Conservation (phyloP, 768 basidiomycete species). For the Pleurotus giganteus region DNA sequence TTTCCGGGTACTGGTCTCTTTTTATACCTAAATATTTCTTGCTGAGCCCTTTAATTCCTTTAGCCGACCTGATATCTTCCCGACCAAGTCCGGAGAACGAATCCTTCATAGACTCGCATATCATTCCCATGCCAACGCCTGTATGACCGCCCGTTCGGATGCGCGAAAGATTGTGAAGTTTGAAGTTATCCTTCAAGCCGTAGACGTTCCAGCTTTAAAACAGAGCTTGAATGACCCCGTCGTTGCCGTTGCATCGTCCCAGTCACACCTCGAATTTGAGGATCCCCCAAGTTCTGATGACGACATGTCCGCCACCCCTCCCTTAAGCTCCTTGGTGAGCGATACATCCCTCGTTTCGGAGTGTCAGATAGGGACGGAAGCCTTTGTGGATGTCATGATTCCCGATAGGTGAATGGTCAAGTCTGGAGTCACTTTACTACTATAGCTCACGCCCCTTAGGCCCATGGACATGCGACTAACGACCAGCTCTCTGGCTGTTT, state of each 20-base stretch:
- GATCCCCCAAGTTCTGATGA: no score
- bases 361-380: conserved; percentile 38
- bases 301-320: background rate
- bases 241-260: no score
- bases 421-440: conserved; percentile 3
- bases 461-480: conserved; percentile 59
- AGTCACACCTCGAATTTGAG: no score
- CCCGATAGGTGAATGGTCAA: conserved; percentile 47
- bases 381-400: conserved; percentile 47
- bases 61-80: conserved; percentile 38
- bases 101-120: conserved; percentile 51
- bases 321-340: background rate
- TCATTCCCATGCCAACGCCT: conserved; percentile 21
- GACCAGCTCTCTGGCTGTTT: conserved; percentile 27
- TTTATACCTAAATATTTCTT: background rate
- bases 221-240: no score
- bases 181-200: conserved; percentile 32
- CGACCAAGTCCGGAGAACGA: conserved; percentile 26
- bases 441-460: conserved; percentile 26
- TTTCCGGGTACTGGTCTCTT: conserved; percentile 42
- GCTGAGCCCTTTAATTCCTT: background rate
- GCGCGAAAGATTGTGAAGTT: conserved; percentile 32
- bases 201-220: conserved; percentile 1
- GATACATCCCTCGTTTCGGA: background rate
- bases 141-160: background rate